Evolutionary conservation across 805 yeast species (phyloP), one percentile per base, ranked within the genome.

Genomic region (Metschnikowia rubicola): DNA sequence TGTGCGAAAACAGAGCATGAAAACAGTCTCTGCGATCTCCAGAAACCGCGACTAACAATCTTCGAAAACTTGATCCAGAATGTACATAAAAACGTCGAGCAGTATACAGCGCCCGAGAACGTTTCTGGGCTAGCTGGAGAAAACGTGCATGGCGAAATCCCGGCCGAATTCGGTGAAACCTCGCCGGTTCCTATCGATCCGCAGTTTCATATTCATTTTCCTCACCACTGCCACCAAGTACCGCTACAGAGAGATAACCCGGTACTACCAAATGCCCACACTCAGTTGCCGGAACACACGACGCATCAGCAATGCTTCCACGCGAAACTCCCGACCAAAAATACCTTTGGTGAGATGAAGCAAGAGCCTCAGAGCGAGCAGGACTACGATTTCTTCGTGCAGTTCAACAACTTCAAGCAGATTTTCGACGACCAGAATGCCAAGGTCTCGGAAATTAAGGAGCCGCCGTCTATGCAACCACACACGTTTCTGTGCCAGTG

Each of bases 401-500:
- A 67, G 51, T 66, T 68, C 50, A 63, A 66, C 50, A 67, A 62
- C 50, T 61, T 62, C 52, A 57, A 56, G 50, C 60, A 55, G 46
- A 46, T 54, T 11, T 19, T 51, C 37, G 48, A 46, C 30, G 43
- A 46, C 10, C 41, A 33, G 12, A 21, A 26, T 11, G 37, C 42
- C 33, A 32, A 29, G 11, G 40, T 35, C 9, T 30, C 41, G 26
- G 19, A 17, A 35, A 11, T 19, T 21, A 10, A 31, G n/a, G 34
- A 29, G 31, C 15, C 34, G 30, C 10, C 28, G 37, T 12, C 47
- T n/a, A 30, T n/a, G 26, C 38, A 30, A 19, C 35, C 30, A 11
- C 36, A 49, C 15, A 15, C 46, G 6, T 57, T 47, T 35, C 44
- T 61, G 13, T 87, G 95, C 63, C 77, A 80, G 60, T 88, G 95